phyloP scores from a whole-genome alignment of 2,329 filamentous ascomycete genomes.

The Fusarium tupiense region DNA sequence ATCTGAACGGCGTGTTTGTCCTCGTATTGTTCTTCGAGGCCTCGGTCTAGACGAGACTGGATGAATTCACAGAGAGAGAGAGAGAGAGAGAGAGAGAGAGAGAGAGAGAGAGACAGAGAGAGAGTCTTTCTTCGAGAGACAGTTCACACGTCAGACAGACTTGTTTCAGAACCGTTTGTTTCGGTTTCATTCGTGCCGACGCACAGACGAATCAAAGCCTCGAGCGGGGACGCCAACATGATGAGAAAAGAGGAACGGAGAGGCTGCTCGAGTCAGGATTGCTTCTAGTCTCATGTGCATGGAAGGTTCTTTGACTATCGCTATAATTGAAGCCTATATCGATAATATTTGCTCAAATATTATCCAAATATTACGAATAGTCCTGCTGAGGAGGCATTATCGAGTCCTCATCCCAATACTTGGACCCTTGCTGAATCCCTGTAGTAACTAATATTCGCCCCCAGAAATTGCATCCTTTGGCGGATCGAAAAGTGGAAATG shows the following conservation, averaged over 20 bases:
- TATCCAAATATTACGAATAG: background rate
- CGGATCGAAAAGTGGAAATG: conserved; percentile 32
- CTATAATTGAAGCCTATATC: background rate
- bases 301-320: background rate
- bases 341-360: background rate
- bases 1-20: conserved; percentile 10
- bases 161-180: conserved; percentile 37
- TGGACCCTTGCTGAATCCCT: conserved; percentile 8
- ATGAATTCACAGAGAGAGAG: too few species aligned
- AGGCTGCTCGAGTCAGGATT: conserved; percentile 2
- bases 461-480: conserved; percentile 23
- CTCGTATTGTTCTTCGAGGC: conserved; percentile 2
- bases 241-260: background rate
- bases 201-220: conserved; percentile 13
- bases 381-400: background rate
- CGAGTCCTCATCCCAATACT: background rate
- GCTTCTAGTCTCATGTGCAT: background rate
- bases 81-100: too few species aligned
- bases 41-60: background rate
- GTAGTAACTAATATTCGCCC: conserved; percentile 2
- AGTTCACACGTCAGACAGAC: conserved; percentile 28
- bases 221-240: conserved; percentile 10
- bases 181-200: conserved; percentile 30
- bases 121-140: background rate
- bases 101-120: background rate